A percentile compares a stretch with the other conserved stretches of the same genome.
These are phyloP conservation scores for Herpetomonas samuelpessoai DNA, from an alignment of 208 protist species.

Conservation along the genomic window DNA sequence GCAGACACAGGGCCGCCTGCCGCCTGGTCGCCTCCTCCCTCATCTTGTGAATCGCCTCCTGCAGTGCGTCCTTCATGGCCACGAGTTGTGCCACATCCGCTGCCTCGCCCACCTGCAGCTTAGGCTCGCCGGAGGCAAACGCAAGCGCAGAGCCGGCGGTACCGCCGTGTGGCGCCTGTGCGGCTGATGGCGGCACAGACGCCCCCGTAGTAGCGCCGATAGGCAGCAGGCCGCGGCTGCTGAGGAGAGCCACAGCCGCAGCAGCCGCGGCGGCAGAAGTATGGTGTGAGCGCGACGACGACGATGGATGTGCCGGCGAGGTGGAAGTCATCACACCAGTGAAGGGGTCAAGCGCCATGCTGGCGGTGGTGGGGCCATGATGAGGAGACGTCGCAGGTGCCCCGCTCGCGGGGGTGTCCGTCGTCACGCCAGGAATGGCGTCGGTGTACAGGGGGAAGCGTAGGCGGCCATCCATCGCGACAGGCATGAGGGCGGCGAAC, in stretches of 20 bases:
- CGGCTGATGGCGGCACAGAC: too few species aligned
- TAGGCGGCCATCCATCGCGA: too few species aligned
- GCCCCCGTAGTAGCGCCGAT: too few species aligned
- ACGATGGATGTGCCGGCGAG: too few species aligned
- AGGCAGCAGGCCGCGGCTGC: background rate
- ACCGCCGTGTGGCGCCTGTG: too few species aligned
- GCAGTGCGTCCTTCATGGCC: constrained; percentile 33
- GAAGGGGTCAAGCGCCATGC: too few species aligned
- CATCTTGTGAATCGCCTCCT: constrained; percentile 52
- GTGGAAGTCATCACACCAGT: too few species aligned
- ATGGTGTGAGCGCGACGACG: too few species aligned
- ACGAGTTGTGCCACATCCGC: constrained; percentile 49
- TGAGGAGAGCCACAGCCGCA: background rate
- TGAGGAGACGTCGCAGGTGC: too few species aligned
- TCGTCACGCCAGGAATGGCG: background rate
- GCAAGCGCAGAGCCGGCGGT: background rate
- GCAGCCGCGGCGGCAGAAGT: background rate
- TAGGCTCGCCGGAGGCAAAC: constrained; percentile 29
- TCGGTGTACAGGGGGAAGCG: background rate
- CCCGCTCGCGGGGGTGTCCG: background rate
- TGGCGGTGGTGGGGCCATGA: too few species aligned
- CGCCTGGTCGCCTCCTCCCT: constrained; percentile 40
- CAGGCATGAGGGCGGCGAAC: too few species aligned
- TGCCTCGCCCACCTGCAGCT: constrained; percentile 37
- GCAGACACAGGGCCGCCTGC: constrained; percentile 42